These are phyloP conservation scores for Tetrastigma voinierianum DNA, from an alignment of 164 flowering plant genomes.

Conservation along the genomic window DNA sequence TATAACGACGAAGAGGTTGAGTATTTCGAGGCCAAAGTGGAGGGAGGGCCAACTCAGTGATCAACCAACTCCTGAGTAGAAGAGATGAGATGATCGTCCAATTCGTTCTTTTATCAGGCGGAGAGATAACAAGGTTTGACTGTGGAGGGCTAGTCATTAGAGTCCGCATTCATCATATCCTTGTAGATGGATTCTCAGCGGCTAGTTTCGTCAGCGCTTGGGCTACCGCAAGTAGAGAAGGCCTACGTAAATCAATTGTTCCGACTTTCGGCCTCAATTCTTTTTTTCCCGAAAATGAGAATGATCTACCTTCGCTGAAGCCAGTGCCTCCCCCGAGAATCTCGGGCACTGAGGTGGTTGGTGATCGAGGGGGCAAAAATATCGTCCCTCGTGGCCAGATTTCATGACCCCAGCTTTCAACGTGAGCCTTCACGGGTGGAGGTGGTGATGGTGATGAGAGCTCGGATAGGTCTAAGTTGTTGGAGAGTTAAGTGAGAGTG, in stretches of 20 bases:
- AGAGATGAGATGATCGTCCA: neutral
- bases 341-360: neutral
- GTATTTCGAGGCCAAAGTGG: neutral
- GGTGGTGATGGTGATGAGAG: conserved; percentile 30
- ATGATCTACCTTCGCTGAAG: neutral
- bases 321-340: neutral
- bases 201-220: neutral
- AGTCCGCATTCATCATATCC: neutral
- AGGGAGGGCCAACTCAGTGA: too few species aligned
- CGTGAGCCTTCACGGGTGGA: conserved; percentile 23
- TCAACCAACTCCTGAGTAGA: neutral
- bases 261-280: neutral
- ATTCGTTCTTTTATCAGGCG: neutral
- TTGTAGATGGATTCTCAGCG: neutral
- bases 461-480: too few species aligned
- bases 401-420: too few species aligned
- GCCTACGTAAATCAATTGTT: neutral
- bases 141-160: neutral
- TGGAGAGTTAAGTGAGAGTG: too few species aligned
- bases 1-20: neutral
- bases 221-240: neutral
- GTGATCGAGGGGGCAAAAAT: neutral
- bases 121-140: neutral
- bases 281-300: neutral
- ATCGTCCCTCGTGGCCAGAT: neutral